phyloP scores from a whole-genome alignment of 345 rosid species.

The Salix caprea region DNA sequence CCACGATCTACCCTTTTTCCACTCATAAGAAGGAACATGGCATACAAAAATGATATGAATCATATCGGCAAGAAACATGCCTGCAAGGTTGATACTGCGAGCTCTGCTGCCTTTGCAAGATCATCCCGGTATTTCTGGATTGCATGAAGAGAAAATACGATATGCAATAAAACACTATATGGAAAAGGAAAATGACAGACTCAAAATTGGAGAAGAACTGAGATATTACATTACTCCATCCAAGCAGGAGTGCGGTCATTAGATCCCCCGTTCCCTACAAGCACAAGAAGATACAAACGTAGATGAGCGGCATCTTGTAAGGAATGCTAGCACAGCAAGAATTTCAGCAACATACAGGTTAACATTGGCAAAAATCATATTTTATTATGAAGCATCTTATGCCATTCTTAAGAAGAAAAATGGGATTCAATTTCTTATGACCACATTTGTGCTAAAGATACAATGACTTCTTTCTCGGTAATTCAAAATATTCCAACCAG shows the following conservation, averaged over 20 bases:
- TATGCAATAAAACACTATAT: neutral
- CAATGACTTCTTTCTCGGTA: no score
- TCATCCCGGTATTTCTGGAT: constrained; percentile 80
- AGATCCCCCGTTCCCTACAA: constrained; percentile 97
- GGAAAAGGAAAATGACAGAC: neutral
- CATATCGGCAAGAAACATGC: constrained; percentile 26
- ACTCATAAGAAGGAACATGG: no score
- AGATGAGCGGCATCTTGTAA: constrained; percentile 7
- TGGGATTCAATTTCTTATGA: no score
- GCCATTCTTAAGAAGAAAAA: no score
- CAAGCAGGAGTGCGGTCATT: constrained; percentile 93
- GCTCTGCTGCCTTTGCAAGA: constrained; percentile 84
- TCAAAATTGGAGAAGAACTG: neutral
- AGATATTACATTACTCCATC: constrained; percentile 92
- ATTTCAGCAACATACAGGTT: neutral
- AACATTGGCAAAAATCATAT: neutral
- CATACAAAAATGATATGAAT: neutral
- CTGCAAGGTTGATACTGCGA: constrained; percentile 97
- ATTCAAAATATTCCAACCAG: no score
- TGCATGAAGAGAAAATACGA: constrained; percentile 4
- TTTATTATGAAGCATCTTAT: no score
- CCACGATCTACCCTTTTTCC: neutral
- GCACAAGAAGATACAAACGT: constrained; percentile 3
- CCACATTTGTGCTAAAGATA: no score
- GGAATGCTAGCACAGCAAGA: neutral